These are phyloP conservation scores for Botrytis tulipae DNA, from an alignment of 2,329 filamentous ascomycete species.

Conservation along the genomic window DNA sequence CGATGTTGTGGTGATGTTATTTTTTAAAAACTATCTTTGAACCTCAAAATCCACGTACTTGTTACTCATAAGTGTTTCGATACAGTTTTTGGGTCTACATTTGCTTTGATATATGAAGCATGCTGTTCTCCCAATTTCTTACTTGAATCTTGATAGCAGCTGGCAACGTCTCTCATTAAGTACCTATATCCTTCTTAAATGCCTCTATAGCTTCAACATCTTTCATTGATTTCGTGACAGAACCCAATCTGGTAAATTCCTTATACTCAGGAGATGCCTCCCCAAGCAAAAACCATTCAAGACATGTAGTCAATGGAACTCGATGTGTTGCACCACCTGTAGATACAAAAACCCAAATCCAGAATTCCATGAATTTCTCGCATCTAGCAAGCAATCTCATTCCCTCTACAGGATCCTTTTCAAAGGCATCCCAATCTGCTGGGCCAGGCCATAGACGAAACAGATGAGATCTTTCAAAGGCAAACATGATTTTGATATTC, in stretches of 20 bases:
- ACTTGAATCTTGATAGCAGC: background rate
- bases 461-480: background rate
- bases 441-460: background rate
- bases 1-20: no score
- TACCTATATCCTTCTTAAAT: background rate
- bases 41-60: no score
- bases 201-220: background rate
- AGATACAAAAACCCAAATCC: accelerated
- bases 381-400: background rate
- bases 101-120: background rate
- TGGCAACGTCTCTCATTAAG: background rate
- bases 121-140: background rate
- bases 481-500: background rate
- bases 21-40: no score
- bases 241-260: background rate
- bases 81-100: background rate
- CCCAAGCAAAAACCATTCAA: background rate
- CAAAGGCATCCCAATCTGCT: background rate
- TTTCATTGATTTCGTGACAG: background rate
- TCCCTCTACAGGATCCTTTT: background rate
- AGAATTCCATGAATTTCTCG: background rate
- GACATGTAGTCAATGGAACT: background rate
- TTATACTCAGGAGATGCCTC: background rate
- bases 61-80: no score
- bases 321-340: background rate